Evolutionary conservation across 75 land plant species (phyloP).

Genomic region (Picea sitchensis): DNA sequence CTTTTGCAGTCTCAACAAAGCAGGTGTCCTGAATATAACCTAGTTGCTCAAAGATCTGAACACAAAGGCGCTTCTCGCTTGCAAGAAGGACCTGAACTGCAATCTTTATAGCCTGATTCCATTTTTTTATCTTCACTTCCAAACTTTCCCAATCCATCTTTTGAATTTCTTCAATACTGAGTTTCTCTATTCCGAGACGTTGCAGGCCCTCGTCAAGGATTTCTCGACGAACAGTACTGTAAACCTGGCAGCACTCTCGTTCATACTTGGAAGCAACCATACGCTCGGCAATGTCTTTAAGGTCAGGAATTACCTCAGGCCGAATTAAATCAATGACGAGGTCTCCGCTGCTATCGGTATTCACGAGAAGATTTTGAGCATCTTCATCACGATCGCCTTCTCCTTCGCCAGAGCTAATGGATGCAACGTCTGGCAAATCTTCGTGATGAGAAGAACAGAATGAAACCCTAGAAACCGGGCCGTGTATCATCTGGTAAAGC

Average conservation of each 20-base stretch:
- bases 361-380: too few relatives aligned
- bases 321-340: constrained; percentile 29
- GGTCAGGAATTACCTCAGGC: constrained; percentile 35
- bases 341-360: not conserved
- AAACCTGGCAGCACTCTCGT: constrained; percentile 51
- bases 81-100: constrained; percentile 42
- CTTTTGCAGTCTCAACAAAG: constrained; percentile 56
- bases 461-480: constrained; percentile 6
- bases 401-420: not conserved
- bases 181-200: constrained; percentile 49
- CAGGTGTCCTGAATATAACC: constrained; percentile 20
- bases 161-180: constrained; percentile 60
- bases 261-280: constrained; percentile 38
- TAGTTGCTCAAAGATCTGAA: constrained; percentile 45
- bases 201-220: constrained; percentile 50
- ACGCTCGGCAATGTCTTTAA: constrained; percentile 49
- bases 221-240: constrained; percentile 30
- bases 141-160: constrained; percentile 47
- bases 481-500: constrained; percentile 5
- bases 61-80: constrained; percentile 71
- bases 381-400: constrained; percentile 1
- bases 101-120: constrained; percentile 72
- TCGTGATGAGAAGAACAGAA: not conserved
- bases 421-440: not conserved
- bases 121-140: constrained; percentile 54